Conservation (phyloP, 169 alveolate genomes). For the Eimeria zaria region DNA sequence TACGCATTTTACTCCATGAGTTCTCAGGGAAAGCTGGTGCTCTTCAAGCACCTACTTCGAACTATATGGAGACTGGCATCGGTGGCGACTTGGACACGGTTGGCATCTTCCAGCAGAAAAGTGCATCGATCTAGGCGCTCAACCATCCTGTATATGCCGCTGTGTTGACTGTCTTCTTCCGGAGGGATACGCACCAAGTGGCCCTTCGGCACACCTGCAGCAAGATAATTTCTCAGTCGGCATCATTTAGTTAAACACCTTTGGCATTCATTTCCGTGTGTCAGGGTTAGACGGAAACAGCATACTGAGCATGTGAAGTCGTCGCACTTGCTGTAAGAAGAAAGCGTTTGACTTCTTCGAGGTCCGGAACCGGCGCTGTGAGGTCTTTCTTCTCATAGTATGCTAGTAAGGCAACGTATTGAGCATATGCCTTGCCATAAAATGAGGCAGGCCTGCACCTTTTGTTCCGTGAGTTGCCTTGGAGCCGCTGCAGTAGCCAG, state of each 20-base stretch:
- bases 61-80: slow-evolving; percentile 62
- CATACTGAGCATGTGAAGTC: background rate
- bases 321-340: slow-evolving; percentile 49
- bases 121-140: slow-evolving; percentile 70
- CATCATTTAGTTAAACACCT: background rate
- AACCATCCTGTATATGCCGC: slow-evolving; percentile 56
- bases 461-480: slow-evolving; percentile 56
- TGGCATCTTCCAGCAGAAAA: slow-evolving; percentile 59
- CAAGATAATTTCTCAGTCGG: background rate
- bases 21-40: background rate
- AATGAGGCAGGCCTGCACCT: slow-evolving; percentile 48
- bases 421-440: slow-evolving; percentile 66
- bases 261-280: background rate
- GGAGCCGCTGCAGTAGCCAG: slow-evolving; percentile 66
- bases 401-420: slow-evolving; percentile 9
- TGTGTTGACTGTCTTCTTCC: slow-evolving; percentile 37
- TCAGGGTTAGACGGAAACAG: background rate
- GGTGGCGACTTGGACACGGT: slow-evolving; percentile 49
- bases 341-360: slow-evolving; percentile 59
- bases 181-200: slow-evolving; percentile 49
- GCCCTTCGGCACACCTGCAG: slow-evolving; percentile 58
- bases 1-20: background rate
- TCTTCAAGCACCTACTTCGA: slow-evolving; percentile 30
- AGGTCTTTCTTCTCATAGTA: slow-evolving; percentile 63
- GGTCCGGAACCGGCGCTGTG: slow-evolving; percentile 45